Conservation (phyloP, 2,329 filamentous ascomycete species). For the Cercospora nicotianae region DNA sequence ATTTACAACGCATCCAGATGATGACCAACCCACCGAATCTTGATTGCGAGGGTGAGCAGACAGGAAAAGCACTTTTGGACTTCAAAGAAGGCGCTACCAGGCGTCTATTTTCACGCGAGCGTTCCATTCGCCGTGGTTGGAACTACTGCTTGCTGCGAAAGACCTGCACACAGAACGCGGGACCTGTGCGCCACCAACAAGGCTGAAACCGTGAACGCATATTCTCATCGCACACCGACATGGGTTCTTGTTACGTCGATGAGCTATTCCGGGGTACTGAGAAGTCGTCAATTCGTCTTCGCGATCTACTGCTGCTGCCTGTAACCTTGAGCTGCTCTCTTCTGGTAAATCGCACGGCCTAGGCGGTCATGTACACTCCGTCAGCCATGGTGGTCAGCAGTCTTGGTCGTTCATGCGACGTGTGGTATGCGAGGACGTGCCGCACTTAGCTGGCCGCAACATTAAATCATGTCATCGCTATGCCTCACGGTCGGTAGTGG, state of each 20-base stretch:
- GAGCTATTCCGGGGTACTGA: neutral
- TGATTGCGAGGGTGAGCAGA: neutral
- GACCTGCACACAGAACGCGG: neutral
- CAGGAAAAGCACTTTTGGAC: neutral
- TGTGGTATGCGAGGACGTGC: neutral
- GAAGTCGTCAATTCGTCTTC: neutral
- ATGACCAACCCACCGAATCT: neutral
- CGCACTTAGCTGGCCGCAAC: neutral
- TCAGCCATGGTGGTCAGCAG: neutral
- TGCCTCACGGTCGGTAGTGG: neutral
- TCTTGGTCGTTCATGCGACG: neutral
- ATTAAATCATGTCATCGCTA: neutral
- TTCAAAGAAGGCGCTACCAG: neutral
- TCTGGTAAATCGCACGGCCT: neutral
- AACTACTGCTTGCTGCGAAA: neutral
- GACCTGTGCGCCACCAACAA: conserved; percentile 12
- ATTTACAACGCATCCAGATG: neutral
- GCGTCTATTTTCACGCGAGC: neutral
- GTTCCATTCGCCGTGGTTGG: neutral
- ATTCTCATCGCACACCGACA: neutral
- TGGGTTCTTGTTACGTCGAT: neutral
- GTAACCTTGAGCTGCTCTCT: neutral
- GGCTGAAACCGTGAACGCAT: conserved; percentile 9
- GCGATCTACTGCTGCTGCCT: neutral
- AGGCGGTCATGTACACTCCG: neutral